Evolutionary conservation across 164 flowering plant genomes (phyloP).

Genomic region (Nymphaea thermarum): DNA sequence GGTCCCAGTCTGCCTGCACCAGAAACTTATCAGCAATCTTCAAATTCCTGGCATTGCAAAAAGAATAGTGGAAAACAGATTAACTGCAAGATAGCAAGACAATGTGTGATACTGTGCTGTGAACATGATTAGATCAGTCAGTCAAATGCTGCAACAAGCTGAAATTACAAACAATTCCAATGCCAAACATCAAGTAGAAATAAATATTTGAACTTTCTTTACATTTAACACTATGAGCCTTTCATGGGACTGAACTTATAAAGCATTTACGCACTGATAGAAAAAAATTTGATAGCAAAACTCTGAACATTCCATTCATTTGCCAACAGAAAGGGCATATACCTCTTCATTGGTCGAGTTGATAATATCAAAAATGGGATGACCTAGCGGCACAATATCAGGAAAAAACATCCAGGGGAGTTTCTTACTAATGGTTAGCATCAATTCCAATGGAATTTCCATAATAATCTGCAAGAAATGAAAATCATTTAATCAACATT

Average conservation of each 20-base stretch:
- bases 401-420: slow-evolving; percentile 99
- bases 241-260: no score
- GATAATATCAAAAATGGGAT: slow-evolving; percentile 95
- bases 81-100: not conserved
- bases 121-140: no score
- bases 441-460: slow-evolving; percentile 94
- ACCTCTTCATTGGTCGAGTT: slow-evolving; percentile 95
- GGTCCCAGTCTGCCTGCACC: slow-evolving; percentile 95
- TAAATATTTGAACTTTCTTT: no score
- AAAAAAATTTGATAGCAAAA: not conserved
- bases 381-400: slow-evolving; percentile 81
- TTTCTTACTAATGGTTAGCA: slow-evolving; percentile 79
- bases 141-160: no score
- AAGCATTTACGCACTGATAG: not conserved
- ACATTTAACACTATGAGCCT: no score
- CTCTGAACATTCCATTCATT: not conserved
- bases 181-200: no score
- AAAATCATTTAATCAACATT: not conserved
- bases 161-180: no score
- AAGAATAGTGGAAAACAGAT: not conserved
- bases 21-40: not conserved
- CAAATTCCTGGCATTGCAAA: not conserved
- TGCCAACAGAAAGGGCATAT: slow-evolving; percentile 1
- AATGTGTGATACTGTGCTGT: no score
- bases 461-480: slow-evolving; percentile 48